Conservation (phyloP, 2,329 filamentous ascomycete genomes). For the Alternaria angustiovoidea region DNA sequence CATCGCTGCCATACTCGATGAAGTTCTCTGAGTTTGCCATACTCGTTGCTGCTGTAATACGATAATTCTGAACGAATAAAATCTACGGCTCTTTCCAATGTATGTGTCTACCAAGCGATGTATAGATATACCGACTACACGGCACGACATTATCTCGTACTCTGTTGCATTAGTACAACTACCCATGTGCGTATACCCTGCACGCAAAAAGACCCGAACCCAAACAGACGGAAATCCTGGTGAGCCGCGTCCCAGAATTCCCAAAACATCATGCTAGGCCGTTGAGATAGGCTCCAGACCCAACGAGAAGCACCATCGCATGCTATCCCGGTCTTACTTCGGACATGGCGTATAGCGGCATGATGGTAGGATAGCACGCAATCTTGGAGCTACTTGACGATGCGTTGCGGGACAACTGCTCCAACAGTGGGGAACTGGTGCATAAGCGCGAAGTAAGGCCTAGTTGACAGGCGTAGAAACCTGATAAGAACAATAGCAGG, state of each 20-base stretch:
- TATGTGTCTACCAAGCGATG: background rate
- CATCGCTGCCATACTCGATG: conserved; percentile 31
- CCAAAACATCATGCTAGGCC: background rate
- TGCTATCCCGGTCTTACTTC: background rate
- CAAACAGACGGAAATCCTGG: background rate
- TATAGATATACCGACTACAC: background rate
- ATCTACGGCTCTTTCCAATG: background rate
- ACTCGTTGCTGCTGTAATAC: background rate
- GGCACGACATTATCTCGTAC: background rate
- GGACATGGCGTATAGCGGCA: background rate
- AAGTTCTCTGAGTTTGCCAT: conserved; percentile 27
- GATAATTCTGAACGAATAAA: background rate
- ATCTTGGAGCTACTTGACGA: conserved; percentile 32
- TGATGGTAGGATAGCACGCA: conserved; percentile 37
- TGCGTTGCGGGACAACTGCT: background rate
- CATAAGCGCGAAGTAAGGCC: background rate
- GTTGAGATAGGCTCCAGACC: background rate
- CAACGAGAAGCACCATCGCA: background rate
- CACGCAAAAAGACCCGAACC: background rate
- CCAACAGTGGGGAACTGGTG: background rate
- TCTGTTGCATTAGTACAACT: background rate
- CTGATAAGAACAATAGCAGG: background rate
- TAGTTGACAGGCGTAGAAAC: background rate
- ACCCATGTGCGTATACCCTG: background rate
- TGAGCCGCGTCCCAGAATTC: background rate